Conservation (phyloP, 352 stramenopile genomes). For the Pythium dissotocum region DNA sequence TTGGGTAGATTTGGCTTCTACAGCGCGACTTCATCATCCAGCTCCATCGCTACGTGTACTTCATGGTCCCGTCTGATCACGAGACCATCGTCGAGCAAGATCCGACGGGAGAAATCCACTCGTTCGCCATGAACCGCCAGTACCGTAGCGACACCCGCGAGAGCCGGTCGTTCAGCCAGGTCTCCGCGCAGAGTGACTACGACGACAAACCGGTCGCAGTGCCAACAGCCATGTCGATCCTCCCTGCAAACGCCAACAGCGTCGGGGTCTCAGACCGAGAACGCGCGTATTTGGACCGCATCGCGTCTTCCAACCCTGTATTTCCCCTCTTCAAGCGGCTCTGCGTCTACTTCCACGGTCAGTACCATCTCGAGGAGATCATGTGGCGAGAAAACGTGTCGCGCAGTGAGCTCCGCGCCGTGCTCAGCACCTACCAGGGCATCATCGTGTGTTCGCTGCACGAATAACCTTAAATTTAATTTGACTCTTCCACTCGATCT, state of each 20-base stretch:
- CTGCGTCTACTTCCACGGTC: constrained; percentile 84
- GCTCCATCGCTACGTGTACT: constrained; percentile 85
- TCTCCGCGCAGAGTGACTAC: constrained; percentile 10
- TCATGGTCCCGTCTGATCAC: constrained; percentile 78
- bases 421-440: constrained; percentile 84
- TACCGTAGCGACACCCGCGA: constrained; percentile 8
- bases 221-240: constrained; percentile 17
- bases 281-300: constrained; percentile 75
- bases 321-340: constrained; percentile 83
- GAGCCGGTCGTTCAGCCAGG: constrained; percentile 13
- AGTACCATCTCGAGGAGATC: constrained; percentile 88
- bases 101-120: constrained; percentile 14
- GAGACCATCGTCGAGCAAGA: constrained; percentile 30
- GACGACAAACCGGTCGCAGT: neutral
- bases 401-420: constrained; percentile 72
- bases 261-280: constrained; percentile 64
- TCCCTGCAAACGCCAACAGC: constrained; percentile 26
- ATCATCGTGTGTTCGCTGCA: constrained; percentile 84
- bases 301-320: constrained; percentile 76
- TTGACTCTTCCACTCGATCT: neutral
- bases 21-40: constrained; percentile 83
- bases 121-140: constrained; percentile 13
- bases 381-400: constrained; percentile 89
- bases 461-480: constrained; percentile 41
- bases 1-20: constrained; percentile 74